phyloP scores from a whole-genome alignment of 2,329 filamentous ascomycete genomes.

The Dichotomopilus funicola region DNA sequence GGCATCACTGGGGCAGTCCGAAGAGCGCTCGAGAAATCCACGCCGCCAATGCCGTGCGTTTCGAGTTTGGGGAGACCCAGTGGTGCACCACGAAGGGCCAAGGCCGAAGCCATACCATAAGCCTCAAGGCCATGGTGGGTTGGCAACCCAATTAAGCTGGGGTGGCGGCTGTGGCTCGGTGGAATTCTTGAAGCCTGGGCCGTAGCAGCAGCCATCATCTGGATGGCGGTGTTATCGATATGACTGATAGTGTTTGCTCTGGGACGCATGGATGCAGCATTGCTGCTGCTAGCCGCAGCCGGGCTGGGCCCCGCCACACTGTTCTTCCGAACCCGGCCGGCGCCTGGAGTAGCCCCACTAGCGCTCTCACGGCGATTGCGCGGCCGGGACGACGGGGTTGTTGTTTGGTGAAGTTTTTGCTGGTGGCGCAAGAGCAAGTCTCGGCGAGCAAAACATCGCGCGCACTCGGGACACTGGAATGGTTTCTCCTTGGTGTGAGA shows the following conservation, averaged over 20 bases:
- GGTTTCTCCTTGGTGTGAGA: constrained; percentile 99
- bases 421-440: constrained; percentile 91
- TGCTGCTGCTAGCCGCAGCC: constrained; percentile 39
- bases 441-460: constrained; percentile 87
- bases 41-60: constrained; percentile 59
- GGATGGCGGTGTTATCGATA: constrained; percentile 70
- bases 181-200: constrained; percentile 45
- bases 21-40: constrained; percentile 62
- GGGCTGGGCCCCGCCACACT: constrained; percentile 62
- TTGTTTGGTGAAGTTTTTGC: constrained; percentile 95
- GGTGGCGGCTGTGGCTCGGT: constrained; percentile 61
- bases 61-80: constrained; percentile 77
- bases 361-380: constrained; percentile 87
- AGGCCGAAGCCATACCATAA: constrained; percentile 64
- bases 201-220: constrained; percentile 59
- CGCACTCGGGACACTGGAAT: constrained; percentile 93
- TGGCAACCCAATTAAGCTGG: constrained; percentile 64
- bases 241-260: constrained; percentile 95
- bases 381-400: constrained; percentile 78
- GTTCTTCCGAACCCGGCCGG: constrained; percentile 81
- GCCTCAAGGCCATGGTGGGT: constrained; percentile 50
- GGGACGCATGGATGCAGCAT: constrained; percentile 64
- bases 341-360: constrained; percentile 59
- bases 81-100: constrained; percentile 59
- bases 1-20: constrained; percentile 68